Conservation (phyloP, 768 basidiomycete species). For the Pleurotus tuber-regium region DNA sequence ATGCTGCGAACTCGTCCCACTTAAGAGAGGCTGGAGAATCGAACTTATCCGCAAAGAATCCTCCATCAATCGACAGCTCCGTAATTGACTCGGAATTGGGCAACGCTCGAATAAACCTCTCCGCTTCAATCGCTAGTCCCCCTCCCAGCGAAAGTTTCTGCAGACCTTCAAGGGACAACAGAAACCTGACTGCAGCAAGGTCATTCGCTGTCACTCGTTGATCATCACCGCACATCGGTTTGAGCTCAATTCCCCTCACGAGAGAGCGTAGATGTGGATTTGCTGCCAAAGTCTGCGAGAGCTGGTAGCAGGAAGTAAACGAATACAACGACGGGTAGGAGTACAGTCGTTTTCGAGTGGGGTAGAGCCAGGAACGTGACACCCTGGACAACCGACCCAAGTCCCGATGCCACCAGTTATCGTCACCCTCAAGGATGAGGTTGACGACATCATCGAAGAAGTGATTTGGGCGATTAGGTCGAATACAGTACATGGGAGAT, state of each 20-base stretch:
- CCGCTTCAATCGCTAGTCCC: slow-evolving; percentile 42
- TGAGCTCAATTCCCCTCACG: slow-evolving; percentile 40
- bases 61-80: slow-evolving; percentile 48
- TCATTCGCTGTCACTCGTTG: slow-evolving; percentile 21
- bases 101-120: slow-evolving; percentile 43
- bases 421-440: slow-evolving; percentile 45
- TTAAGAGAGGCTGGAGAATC: slow-evolving; percentile 38
- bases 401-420: slow-evolving; percentile 56
- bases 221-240: slow-evolving; percentile 20
- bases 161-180: slow-evolving; percentile 42
- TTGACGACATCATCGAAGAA: slow-evolving; percentile 53
- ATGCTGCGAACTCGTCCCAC: slow-evolving; percentile 52
- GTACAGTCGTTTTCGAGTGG: slow-evolving; percentile 44
- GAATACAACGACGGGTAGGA: slow-evolving; percentile 37
- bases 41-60: slow-evolving; percentile 19
- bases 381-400: slow-evolving; percentile 45
- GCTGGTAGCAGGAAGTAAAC: slow-evolving; percentile 36
- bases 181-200: slow-evolving; percentile 34
- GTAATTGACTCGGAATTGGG: slow-evolving; percentile 36
- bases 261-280: slow-evolving; percentile 34
- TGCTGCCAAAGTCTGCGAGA: slow-evolving; percentile 39
- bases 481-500: too few relatives aligned
- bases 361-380: slow-evolving; percentile 46
- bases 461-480: too few relatives aligned
- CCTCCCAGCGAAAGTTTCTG: slow-evolving; percentile 45